phyloP scores from a whole-genome alignment of 441 rosid species.

The Capsella rubella region DNA sequence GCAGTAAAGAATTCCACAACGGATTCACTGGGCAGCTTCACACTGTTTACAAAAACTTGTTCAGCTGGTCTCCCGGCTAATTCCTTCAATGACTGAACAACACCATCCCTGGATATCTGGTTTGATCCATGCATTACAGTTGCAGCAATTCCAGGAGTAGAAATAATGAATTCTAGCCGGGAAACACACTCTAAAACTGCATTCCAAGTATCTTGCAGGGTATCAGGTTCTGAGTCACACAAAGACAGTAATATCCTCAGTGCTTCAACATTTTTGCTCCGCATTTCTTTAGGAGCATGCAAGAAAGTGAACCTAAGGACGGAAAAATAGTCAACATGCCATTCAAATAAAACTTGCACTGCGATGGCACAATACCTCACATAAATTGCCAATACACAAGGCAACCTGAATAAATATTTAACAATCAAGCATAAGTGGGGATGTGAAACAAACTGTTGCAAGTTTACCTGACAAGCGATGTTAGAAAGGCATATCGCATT shows the following conservation, averaged over 20 bases:
- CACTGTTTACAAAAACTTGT: slow-evolving; percentile 93
- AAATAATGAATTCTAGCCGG: slow-evolving; percentile 93
- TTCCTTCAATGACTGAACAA: slow-evolving; percentile 91
- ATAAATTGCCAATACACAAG: slow-evolving; percentile 25
- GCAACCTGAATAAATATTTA: slow-evolving; percentile 3
- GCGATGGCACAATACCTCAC: slow-evolving; percentile 15
- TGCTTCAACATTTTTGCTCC: slow-evolving; percentile 98
- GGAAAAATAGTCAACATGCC: slow-evolving; percentile 42
- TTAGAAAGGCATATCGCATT: slow-evolving; percentile 98
- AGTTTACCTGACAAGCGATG: slow-evolving; percentile 91
- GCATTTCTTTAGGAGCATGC: slow-evolving; percentile 99
- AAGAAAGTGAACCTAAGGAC: slow-evolving; percentile 91
- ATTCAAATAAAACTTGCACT: slow-evolving; percentile 15
- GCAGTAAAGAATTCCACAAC: slow-evolving; percentile 98
- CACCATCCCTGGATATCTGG: slow-evolving; percentile 98
- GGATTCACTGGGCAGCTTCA: slow-evolving; percentile 92
- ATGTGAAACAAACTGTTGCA: slow-evolving; percentile 6
- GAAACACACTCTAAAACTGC: slow-evolving; percentile 99
- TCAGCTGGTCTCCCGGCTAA: slow-evolving; percentile 96
- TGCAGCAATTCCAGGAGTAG: slow-evolving; percentile 94
- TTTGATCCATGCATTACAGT: slow-evolving; percentile 98
- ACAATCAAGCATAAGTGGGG: slow-evolving; percentile 29
- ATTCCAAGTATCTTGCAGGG: slow-evolving; percentile 99
- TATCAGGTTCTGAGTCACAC: slow-evolving; percentile 79
- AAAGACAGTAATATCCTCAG: slow-evolving; percentile 83